Evolutionary conservation across 768 basidiomycete species (phyloP), one percentile per base, ranked within the genome.

Genomic region (Terana coerulea): DNA sequence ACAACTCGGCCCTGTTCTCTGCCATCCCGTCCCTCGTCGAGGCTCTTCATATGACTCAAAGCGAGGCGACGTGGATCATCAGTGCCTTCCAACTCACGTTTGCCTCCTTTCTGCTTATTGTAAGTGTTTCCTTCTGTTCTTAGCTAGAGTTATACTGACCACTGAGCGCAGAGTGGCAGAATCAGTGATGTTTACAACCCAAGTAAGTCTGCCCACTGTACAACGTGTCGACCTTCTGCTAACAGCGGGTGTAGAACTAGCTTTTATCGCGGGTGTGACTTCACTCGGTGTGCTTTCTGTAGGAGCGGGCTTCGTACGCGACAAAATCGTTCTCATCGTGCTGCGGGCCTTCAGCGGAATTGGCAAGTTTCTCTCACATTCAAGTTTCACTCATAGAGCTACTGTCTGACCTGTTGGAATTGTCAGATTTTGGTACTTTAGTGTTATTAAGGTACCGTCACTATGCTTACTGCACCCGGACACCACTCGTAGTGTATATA

Each of bases 1-100:
- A 67, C 59, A 64, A 63, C 59, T 69, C 65, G 3, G 61, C 67
- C 12, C 62, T 67, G 19, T 66, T 64, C 59, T 63, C 64, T 8
- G 65, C 67, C 48, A 63, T 68, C 45, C 67, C 67, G 21, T 34
- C 59, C 30, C 59, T 68, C 40, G 54, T 57, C 37, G 44, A 25
- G 31, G 50, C 56, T 12, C 57, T 68, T 24, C 49, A 56, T 34
- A 62, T 68, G 49, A 54, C 54, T n/a, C 42, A 58, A 51, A 47
- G 56, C 45, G 54, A 67, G 52, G 59, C 63, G 41, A 64, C 63
- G 12, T 69, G 68, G 68, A 57, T 69, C 55, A 64, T 69, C 51
- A 66, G 64, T 54, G 68, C 66, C 26, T 69, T 66, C 55, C 68
- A 67, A 49, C 57, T 69, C 26, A 67, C 68, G 5, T 69, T 68